Evolutionary conservation across 1,139 yeast species (phyloP).

Genomic region (Geotrichum siamense): DNA sequence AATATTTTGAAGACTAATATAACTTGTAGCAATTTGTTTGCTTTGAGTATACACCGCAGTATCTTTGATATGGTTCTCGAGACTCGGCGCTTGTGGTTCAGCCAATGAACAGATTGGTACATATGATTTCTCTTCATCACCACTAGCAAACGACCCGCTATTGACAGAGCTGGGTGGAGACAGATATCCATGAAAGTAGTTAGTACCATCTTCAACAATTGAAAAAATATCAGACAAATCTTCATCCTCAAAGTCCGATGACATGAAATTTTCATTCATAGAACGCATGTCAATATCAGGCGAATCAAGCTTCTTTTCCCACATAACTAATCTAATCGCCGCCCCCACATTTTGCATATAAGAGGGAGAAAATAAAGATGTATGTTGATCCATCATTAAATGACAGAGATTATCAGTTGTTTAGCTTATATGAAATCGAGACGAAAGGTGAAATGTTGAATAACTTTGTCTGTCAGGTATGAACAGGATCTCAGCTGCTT

Average conservation of each 20-base stretch:
- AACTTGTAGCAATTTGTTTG: background rate
- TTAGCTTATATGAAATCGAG: too few species aligned
- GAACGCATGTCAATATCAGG: background rate
- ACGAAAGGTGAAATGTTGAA: too few species aligned
- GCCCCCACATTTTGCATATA: conserved; percentile 14
- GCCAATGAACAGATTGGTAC: too few species aligned
- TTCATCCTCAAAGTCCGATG: conserved; percentile 2
- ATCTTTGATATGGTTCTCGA: background rate
- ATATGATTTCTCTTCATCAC: background rate
- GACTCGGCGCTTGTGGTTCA: too few species aligned
- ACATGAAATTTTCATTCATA: background rate
- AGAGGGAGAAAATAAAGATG: too few species aligned
- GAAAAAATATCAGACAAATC: conserved; percentile 7
- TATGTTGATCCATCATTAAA: too few species aligned
- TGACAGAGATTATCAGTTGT: too few species aligned
- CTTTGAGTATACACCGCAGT: background rate
- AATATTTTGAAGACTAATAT: background rate
- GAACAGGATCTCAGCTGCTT: too few species aligned
- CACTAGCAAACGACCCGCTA: background rate
- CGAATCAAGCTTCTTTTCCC: conserved; percentile 2
- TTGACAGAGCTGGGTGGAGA: background rate
- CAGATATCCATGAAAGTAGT: background rate
- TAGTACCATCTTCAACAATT: background rate
- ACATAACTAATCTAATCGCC: conserved; percentile 12
- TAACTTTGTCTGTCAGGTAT: too few species aligned